A percentile compares a stretch with the other conserved stretches of the same genome.
These are phyloP conservation scores for Sporothrix luriei DNA, from an alignment of 2,329 filamentous ascomycete species.

Conservation along the genomic window DNA sequence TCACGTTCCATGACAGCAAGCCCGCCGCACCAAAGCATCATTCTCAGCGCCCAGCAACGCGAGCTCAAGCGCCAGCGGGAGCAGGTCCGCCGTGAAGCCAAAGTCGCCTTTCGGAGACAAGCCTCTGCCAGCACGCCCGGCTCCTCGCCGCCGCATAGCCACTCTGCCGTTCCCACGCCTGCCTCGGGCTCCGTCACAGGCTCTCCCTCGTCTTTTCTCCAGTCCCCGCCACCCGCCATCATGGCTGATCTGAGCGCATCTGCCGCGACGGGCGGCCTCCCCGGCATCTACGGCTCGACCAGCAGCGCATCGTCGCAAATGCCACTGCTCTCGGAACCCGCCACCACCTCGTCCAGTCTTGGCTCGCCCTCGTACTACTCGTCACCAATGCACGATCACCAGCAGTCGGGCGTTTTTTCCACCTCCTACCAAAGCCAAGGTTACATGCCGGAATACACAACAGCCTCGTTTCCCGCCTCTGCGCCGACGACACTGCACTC, in stretches of 20 bases:
- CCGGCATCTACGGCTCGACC: constrained; percentile 53
- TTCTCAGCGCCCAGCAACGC: constrained; percentile 61
- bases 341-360: constrained; percentile 49
- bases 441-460: constrained; percentile 43
- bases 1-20: constrained; percentile 61
- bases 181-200: constrained; percentile 1
- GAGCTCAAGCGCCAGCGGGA: constrained; percentile 65
- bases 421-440: constrained; percentile 43
- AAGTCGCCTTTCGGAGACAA: constrained; percentile 52
- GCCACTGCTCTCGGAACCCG: constrained; percentile 55
- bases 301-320: constrained; percentile 49
- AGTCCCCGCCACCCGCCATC: constrained; percentile 39
- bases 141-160: constrained; percentile 14
- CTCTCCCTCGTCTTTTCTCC: constrained; percentile 31
- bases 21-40: constrained; percentile 52
- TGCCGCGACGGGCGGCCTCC: constrained; percentile 45
- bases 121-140: constrained; percentile 14
- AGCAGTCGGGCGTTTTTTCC: constrained; percentile 40
- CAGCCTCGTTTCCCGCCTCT: constrained; percentile 37
- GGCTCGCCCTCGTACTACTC: constrained; percentile 44
- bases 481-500: constrained; percentile 40
- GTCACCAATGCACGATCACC: constrained; percentile 38
- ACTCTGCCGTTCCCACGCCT: not conserved
- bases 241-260: constrained; percentile 49
- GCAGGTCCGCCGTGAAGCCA: constrained; percentile 60